Evolutionary conservation across 805 yeast genomes (phyloP).

Genomic region (Metschnikowia bowlesiae): DNA sequence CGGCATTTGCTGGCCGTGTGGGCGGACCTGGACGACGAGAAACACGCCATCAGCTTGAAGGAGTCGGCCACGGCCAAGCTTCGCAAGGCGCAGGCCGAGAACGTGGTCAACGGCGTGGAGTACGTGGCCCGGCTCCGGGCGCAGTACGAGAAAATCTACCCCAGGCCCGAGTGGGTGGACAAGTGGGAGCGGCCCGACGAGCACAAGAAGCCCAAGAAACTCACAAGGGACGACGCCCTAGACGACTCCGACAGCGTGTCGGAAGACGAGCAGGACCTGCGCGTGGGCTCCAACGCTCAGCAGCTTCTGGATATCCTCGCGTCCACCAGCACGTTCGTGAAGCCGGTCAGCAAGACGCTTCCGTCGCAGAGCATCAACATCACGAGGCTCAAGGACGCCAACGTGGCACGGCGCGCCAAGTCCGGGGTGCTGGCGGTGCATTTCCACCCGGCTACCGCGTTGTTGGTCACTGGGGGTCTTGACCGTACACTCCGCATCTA

Average conservation of each 20-base stretch:
- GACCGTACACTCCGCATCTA: constrained; percentile 83
- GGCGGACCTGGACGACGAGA: constrained; percentile 91
- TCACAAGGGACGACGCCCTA: background rate
- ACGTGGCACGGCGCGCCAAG: constrained; percentile 58
- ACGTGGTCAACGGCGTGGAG: constrained; percentile 50
- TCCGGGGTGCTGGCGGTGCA: constrained; percentile 81
- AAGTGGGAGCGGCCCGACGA: constrained; percentile 14
- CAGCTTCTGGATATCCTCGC: constrained; percentile 31
- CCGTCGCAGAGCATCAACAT: constrained; percentile 72
- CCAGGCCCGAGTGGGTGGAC: constrained; percentile 79
- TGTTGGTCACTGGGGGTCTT: constrained; percentile 86
- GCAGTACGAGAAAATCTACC: constrained; percentile 70
- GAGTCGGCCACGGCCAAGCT: constrained; percentile 67
- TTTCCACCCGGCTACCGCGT: constrained; percentile 82
- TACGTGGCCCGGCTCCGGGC: constrained; percentile 63
- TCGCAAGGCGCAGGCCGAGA: constrained; percentile 55
- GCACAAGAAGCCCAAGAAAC: background rate
- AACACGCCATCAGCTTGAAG: constrained; percentile 54
- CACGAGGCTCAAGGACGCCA: constrained; percentile 83
- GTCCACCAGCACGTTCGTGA: constrained; percentile 34
- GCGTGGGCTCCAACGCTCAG: constrained; percentile 22
- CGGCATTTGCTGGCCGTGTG: constrained; percentile 36
- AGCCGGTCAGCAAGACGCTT: constrained; percentile 50
- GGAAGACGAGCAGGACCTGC: constrained; percentile 21
- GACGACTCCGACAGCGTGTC: constrained; percentile 14